Evolutionary conservation across 208 protist species (phyloP).

Genomic region (Crithidia expoeki): DNA sequence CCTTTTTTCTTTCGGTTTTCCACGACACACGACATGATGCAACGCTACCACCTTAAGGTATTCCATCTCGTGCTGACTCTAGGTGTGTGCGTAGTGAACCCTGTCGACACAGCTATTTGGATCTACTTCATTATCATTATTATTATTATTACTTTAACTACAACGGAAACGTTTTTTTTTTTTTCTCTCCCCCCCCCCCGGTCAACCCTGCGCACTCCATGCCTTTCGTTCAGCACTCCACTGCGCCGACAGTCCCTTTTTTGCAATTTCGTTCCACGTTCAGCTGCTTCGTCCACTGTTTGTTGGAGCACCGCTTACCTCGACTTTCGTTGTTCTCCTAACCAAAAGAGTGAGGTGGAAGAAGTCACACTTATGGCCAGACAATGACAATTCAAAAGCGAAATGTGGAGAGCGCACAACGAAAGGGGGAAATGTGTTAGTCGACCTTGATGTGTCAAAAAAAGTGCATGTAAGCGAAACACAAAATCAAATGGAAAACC

Average conservation of each 20-base stretch:
- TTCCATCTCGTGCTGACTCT: not conserved
- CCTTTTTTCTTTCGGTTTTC: not conserved
- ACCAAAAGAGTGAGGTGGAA: too few species aligned
- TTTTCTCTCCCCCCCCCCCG: not conserved
- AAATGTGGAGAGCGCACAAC: not conserved
- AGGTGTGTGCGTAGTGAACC: not conserved
- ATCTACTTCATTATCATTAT: not conserved
- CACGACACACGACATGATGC: not conserved
- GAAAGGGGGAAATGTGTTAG: not conserved
- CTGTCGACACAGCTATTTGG: not conserved
- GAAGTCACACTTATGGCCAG: too few species aligned
- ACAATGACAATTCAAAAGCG: too few species aligned
- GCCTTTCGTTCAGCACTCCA: too few species aligned
- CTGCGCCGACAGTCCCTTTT: too few species aligned
- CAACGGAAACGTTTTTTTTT: not conserved
- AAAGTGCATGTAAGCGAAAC: not conserved
- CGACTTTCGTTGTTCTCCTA: too few species aligned
- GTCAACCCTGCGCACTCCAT: too few species aligned
- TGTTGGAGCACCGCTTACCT: too few species aligned
- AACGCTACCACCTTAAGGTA: not conserved
- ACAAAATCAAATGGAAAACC: not conserved
- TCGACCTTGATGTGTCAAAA: not conserved
- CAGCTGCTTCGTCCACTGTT: too few species aligned
- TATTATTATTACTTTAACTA: conserved; percentile 1
- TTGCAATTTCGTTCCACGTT: too few species aligned